Base-by-base conservation (phyloP, 225 moss, liverwort and hornwort species). In the Pseudoscleropodium purum region DNA sequence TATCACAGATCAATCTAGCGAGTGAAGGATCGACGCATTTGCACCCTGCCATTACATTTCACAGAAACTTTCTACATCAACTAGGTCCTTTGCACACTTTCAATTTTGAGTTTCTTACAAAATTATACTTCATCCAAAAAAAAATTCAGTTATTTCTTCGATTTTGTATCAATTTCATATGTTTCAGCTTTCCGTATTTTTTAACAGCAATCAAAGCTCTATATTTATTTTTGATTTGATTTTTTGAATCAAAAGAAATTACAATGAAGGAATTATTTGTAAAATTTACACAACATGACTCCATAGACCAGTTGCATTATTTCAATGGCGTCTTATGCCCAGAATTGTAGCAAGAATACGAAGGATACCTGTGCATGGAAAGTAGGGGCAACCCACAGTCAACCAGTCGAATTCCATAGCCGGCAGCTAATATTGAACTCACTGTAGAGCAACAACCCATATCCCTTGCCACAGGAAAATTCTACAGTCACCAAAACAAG, bases 371-470 rank as follows among this genome's bases (percentile, higher is more conserved):
- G 92, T 97, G 96, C 97, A 97, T 94, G 60, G 96, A 97, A 85
- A 97, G 93, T 75, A 96, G 91, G 64, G 97, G 97, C 90, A 97
- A 91, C 70, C 97, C 97, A 88, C 95, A 96, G 73, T 96, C 97
- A 31, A 97, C 93, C 79, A 96, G 89, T 83, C 97, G 94, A 85
- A 97, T 93, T 73, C 97, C 97, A 90, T 95, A 94, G 81, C 96
- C 97, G 21, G 97, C 95, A 73, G 96, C 96, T 92, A 97, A 85
- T 82, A 97, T 93, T 67, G 97, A 94, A 78, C 90, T 95, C 70
- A 96, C 92, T 70, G 97, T 97, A n/a, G 97, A 96, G 89, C 97
- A 95, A 86, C 97, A 97, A 77, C 96, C 95, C 95, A 96, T 94
- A 76, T 96, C 97, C 83, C 95, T 96, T 52, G 93, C 87, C 85